Evolutionary conservation across 2,329 filamentous ascomycete species (phyloP).

Genomic region (Fulvia fulva): DNA sequence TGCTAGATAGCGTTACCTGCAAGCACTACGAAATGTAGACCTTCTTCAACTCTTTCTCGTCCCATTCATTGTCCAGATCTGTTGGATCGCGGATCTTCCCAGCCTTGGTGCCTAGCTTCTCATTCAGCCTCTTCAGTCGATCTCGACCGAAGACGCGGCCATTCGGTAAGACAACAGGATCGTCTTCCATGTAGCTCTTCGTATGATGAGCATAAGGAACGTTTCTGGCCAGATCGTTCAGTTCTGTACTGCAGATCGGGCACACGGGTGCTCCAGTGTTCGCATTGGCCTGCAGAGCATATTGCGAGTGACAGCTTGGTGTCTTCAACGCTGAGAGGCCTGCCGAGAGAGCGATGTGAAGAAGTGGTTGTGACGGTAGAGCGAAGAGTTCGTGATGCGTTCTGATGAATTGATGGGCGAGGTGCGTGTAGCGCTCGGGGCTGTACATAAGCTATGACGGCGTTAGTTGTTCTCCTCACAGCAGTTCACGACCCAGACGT

Average conservation of each 20-base stretch:
- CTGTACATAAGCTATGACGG: slow-evolving; percentile 64
- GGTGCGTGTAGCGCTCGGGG: slow-evolving; percentile 65
- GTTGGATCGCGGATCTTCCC: slow-evolving; percentile 73
- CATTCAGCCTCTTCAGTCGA: slow-evolving; percentile 69
- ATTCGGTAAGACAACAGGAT: slow-evolving; percentile 83
- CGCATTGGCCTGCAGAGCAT: slow-evolving; percentile 55
- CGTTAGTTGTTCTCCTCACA: background rate
- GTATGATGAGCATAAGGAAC: slow-evolving; percentile 95
- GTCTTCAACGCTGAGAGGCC: slow-evolving; percentile 95
- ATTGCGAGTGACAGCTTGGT: slow-evolving; percentile 77
- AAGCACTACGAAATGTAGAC: slow-evolving; percentile 73
- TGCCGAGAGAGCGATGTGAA: slow-evolving; percentile 86
- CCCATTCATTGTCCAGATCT: slow-evolving; percentile 59
- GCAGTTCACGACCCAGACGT: slow-evolving; percentile 25
- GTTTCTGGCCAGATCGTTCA: slow-evolving; percentile 82
- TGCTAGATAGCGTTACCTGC: background rate
- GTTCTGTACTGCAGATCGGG: slow-evolving; percentile 91
- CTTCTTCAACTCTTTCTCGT: slow-evolving; percentile 65
- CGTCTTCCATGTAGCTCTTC: slow-evolving; percentile 85
- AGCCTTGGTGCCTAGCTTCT: slow-evolving; percentile 67
- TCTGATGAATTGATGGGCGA: slow-evolving; percentile 75
- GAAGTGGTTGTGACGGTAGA: slow-evolving; percentile 74
- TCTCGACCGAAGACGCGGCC: slow-evolving; percentile 77
- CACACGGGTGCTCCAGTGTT: slow-evolving; percentile 71
- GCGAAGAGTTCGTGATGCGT: slow-evolving; percentile 85